Base-by-base conservation (phyloP, 129 eudicot genomes). In the Flaveria trinervia region DNA sequence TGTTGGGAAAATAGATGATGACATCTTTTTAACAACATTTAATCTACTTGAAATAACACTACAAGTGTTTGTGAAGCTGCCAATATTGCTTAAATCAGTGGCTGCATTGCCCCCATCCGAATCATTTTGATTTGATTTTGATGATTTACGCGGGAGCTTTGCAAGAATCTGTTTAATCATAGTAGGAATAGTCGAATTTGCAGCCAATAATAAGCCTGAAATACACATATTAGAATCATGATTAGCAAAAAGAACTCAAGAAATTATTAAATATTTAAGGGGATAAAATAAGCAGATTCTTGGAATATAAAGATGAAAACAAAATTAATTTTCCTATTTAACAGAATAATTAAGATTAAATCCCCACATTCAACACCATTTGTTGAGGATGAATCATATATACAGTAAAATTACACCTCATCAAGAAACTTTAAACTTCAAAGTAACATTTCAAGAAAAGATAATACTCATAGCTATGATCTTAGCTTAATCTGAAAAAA, bases 101-200 rank as follows among this genome's bases (percentile, higher is more conserved):
- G 84, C 49, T 20, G 62, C 70, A 68, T 74, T 77, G 84, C 55
- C 84, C 50, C 84, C 83, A 9, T 84, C 79, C 41, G 90, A 79
- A 82, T 79, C 84, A n/a, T 48, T 74, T 68, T 81, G 54, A 80
- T 87, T 85, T 10, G 88, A 64, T 75, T 87, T 90, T 23, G 88
- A 73, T 59, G 90, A 85, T 79, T 87, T 90, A 71, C 86, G 84
- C 3, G 92, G 96, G 70, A 90, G 80, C 72, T 87, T 90, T 2
- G 86, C 86, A 41, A 90, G 77, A 39, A 90, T 85, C 80, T 90
- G 96, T 81, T 90, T 90, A 68, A 88, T 86, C 96, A 90, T 90
- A 69, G 85, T 85, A 75, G 82, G 80, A 66, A 74, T 46, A 44
- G 77, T 81, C n/a, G 80, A 82, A 82, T 82, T 73, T 52, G 84